These are phyloP conservation scores for Durotheca rogersii DNA, from an alignment of 495 filamentous ascomycete species.

Conservation along the genomic window DNA sequence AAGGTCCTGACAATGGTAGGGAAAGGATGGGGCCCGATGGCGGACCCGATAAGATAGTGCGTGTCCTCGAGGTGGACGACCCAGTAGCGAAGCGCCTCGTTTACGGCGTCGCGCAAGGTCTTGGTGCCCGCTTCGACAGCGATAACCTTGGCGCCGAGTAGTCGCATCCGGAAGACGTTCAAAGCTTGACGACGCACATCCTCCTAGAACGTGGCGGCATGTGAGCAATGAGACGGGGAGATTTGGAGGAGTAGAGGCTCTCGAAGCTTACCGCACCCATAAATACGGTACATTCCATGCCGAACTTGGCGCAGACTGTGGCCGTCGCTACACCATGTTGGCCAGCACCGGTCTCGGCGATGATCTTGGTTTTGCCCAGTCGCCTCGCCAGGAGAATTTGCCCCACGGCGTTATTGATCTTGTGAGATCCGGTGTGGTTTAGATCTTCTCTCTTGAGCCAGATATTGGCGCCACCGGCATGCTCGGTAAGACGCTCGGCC, in stretches of 20 bases:
- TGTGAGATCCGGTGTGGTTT: conserved; percentile 85
- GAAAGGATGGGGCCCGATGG: conserved; percentile 93
- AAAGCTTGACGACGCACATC: conserved; percentile 90
- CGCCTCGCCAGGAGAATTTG: conserved; percentile 80
- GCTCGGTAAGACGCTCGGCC: conserved; percentile 81
- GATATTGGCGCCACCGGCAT: conserved; percentile 88
- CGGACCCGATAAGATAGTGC: conserved; percentile 94
- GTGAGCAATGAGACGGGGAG: conserved; percentile 12
- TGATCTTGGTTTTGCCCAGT: conserved; percentile 89
- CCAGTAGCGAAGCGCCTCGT: conserved; percentile 89
- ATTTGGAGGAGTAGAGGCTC: background rate
- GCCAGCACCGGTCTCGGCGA: conserved; percentile 94
- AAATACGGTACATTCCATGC: conserved; percentile 92
- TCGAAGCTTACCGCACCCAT: conserved; percentile 70
- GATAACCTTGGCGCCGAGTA: conserved; percentile 87
- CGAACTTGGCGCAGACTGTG: conserved; percentile 94
- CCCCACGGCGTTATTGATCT: conserved; percentile 95
- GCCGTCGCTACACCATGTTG: conserved; percentile 96
- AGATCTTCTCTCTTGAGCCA: conserved; percentile 95
- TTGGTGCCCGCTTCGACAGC: conserved; percentile 82
- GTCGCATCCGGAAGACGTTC: conserved; percentile 94
- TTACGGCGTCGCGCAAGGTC: conserved; percentile 92
- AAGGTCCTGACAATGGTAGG: conserved; percentile 94
- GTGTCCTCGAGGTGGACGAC: conserved; percentile 83
- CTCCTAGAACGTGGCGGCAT: conserved; percentile 54